Percentiles rank a stretch among this genome's conserved stretches.
These are phyloP conservation scores for Smallanthus sonchifolius DNA, from an alignment of 129 eudicot species.

Conservation along the genomic window DNA sequence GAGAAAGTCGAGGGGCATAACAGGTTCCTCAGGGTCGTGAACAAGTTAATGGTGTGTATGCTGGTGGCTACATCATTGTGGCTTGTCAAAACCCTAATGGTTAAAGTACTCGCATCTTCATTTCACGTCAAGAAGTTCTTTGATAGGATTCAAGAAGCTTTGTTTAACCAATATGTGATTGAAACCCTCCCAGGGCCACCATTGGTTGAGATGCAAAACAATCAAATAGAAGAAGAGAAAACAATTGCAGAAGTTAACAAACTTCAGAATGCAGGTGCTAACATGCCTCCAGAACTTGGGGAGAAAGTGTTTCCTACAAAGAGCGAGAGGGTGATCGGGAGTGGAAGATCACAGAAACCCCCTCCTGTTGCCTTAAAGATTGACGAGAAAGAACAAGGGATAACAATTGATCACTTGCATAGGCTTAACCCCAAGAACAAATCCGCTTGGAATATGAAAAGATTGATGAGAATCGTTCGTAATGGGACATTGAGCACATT, in stretches of 20 bases:
- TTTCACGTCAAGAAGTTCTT: constrained; percentile 92
- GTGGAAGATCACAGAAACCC: constrained; percentile 34
- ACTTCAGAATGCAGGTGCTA: constrained; percentile 79
- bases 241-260: constrained; percentile 56
- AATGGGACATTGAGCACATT: constrained; percentile 61
- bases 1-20: constrained; percentile 44
- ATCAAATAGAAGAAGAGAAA: constrained; percentile 60
- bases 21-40: constrained; percentile 41
- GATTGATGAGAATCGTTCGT: constrained; percentile 69
- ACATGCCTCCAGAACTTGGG: constrained; percentile 59
- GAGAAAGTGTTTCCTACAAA: constrained; percentile 34
- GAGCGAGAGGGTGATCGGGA: constrained; percentile 37
- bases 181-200: constrained; percentile 83
- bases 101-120: constrained; percentile 81
- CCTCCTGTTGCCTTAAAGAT: constrained; percentile 36
- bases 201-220: constrained; percentile 35
- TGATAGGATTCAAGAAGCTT: constrained; percentile 80
- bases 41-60: constrained; percentile 61
- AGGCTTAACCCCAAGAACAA: constrained; percentile 69
- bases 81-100: constrained; percentile 73
- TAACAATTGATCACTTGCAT: constrained; percentile 67
- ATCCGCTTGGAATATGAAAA: constrained; percentile 94
- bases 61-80: constrained; percentile 59
- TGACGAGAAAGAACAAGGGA: constrained; percentile 46
- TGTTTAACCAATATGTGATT: constrained; percentile 79